Base-by-base conservation (phyloP, 176 grass and related monocot genomes). In the Carex littledalei region DNA sequence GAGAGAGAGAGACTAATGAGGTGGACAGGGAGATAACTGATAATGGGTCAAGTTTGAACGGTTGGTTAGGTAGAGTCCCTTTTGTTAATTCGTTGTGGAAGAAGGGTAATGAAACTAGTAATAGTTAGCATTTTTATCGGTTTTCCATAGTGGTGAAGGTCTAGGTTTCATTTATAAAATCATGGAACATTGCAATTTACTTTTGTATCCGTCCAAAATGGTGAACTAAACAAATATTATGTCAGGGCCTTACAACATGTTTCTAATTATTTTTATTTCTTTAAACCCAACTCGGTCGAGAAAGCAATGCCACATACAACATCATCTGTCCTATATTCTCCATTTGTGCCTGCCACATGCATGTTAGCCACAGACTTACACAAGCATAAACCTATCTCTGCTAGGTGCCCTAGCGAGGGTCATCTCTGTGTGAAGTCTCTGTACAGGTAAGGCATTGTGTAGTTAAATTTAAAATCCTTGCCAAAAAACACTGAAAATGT, bases 1-100 rank as follows among this genome's bases (percentile, higher is more conserved):
- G 82, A 29, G 89, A 92, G 37, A 83, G 10, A 67, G 81, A 65
- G 81, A 65, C 41, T 50, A 37, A 22, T 66, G 81, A 83, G 63
- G 35, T 47, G 5, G 63, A 66, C 3, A 17, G 63, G 60, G 62
- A 83, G 63, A 83, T 10, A 47, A 9, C 34, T 63, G 79, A 63
- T 80, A 26, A 82, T 15, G 35, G 35, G 58, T 39, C 53, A 22
- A 32, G 32, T 61, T 22, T 45, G 14, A 20, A 67, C n/a, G 12
- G 62, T 43, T 83, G 61, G 62, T 83, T 83, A 24, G 45, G 64
- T 69, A 65, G 15, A 32, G 55, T 81, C 14, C 79, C 79, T 81
- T 81, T 81, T 45, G 43, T 83, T 54, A 83, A 32, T 83, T 83
- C 63, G 0, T 50, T 69, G 12, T 32, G 21, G 81, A 83, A 69